Evolutionary conservation across 768 basidiomycete genomes (phyloP).

Genomic region (Hygrocybe punicea): DNA sequence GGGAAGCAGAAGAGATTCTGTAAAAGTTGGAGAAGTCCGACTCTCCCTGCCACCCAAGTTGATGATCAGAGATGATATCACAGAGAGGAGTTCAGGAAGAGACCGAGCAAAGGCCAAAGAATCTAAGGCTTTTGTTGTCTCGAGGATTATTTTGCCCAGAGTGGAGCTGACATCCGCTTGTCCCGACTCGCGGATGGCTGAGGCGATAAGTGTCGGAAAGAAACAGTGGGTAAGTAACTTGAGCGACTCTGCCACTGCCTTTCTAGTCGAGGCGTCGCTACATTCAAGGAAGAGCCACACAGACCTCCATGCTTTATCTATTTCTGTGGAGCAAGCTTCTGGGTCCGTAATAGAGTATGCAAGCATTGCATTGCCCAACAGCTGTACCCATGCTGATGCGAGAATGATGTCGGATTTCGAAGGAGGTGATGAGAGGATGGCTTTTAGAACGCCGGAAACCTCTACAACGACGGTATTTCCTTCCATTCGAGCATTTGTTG

Average conservation of each 20-base stretch:
- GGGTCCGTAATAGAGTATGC: conserved; percentile 54
- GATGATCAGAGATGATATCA: conserved; percentile 66
- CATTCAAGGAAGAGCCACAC: conserved; percentile 79
- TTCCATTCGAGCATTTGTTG: conserved; percentile 49
- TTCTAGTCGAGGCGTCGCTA: conserved; percentile 54
- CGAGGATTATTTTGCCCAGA: conserved; percentile 60
- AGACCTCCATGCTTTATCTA: conserved; percentile 67
- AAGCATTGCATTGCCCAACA: conserved; percentile 70
- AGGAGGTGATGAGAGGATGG: conserved; percentile 67
- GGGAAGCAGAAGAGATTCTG: conserved; percentile 66
- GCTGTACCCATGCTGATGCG: conserved; percentile 73
- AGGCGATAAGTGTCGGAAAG: conserved; percentile 54
- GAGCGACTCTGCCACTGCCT: conserved; percentile 61
- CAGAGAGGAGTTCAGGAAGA: conserved; percentile 74
- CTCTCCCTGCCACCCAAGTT: conserved; percentile 53
- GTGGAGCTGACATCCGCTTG: conserved; percentile 44
- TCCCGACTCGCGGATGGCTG: conserved; percentile 45
- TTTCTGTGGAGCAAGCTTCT: conserved; percentile 49
- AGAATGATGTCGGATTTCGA: conserved; percentile 64
- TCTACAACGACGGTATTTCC: conserved; percentile 50
- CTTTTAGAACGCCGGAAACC: conserved; percentile 59
- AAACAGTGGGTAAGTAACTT: conserved; percentile 67
- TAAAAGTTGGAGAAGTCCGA: conserved; percentile 48
- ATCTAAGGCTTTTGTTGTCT: conserved; percentile 65
- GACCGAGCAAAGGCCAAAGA: conserved; percentile 69